Evolutionary conservation across 2,329 filamentous ascomycete species (phyloP), one percentile per base, ranked within the genome.

Genomic region (Fusarium sublunatum): DNA sequence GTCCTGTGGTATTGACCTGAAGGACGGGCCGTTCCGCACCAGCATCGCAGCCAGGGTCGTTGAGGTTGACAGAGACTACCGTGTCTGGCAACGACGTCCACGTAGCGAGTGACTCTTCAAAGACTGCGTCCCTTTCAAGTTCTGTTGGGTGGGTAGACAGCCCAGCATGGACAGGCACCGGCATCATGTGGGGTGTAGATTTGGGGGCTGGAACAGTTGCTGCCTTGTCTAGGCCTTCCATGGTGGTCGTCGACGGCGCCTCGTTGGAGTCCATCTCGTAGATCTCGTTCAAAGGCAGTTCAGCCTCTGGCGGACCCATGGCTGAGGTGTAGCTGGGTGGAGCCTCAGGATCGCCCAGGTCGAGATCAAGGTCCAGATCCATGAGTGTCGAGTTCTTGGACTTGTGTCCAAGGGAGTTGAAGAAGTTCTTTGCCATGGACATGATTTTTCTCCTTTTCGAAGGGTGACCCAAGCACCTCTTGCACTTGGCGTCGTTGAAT

Each of bases 341-440:
- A n/a, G 74, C 75, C 29, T 79, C 76, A 25, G 73, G 67, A 29
- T 74, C 63, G 24, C 73, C 69, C 15, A 74, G 60, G 39, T 74
- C 70, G 31, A 74, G 59, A 35, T 75, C 73, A 49, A 72, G 45
- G 34, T 70, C 67, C 19, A 73, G 47, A 22, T 67, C 63, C 25
- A 57, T 46, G n/a, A 68, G 46, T 22, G 67, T 57, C n/a, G 70
- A 70, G 25, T 66, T 71, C 62, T 77, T 82, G 36, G 78, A 74
- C 65, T 79, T 83, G 67, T 83, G 78, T 8, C 83, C 83, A 28
- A 86, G 74, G 10, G 78, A 81, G 22, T 81, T 79, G 69, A 86
- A 85, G 72, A 86, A 83, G 65, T 73, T 81, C 71, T 81, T 85
- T 41, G 83, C 83, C 76, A 82, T 78, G 51, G 78, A 79, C 61